A percentile compares a stretch with the other conserved stretches of the same genome.
These are phyloP conservation scores for Podospora appendiculata DNA, from an alignment of 495 filamentous ascomycete genomes.

Conservation along the genomic window DNA sequence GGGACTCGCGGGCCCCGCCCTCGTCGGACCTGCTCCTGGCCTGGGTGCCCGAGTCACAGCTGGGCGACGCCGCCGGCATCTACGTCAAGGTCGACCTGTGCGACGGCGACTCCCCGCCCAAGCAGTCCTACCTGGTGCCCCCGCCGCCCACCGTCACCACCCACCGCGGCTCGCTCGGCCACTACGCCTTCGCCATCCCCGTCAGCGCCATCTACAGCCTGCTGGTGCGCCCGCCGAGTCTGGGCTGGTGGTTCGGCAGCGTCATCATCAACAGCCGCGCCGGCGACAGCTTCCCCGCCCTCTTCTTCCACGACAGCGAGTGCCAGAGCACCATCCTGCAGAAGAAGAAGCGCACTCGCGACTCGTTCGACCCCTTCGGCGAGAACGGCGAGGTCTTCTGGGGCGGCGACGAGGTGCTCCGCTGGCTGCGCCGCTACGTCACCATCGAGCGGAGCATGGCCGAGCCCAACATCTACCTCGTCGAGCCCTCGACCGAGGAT, in stretches of 20 bases:
- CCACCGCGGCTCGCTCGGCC: constrained; percentile 60
- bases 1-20: constrained; percentile 24
- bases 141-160: constrained; percentile 78
- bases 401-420: constrained; percentile 92
- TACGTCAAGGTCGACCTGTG: constrained; percentile 93
- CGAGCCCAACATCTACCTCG: constrained; percentile 81
- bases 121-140: constrained; percentile 84
- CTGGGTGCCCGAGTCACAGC: constrained; percentile 86
- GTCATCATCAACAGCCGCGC: constrained; percentile 83
- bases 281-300: constrained; percentile 85
- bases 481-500: constrained; percentile 82
- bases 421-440: constrained; percentile 83
- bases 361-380: constrained; percentile 85
- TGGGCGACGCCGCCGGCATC: constrained; percentile 77
- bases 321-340: constrained; percentile 93
- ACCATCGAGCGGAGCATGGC: constrained; percentile 71
- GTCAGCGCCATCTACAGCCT: constrained; percentile 84
- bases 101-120: constrained; percentile 71
- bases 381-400: constrained; percentile 84
- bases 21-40: constrained; percentile 74
- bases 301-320: constrained; percentile 97
- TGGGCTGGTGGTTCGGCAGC: constrained; percentile 98
- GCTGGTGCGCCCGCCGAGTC: constrained; percentile 81
- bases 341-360: constrained; percentile 73
- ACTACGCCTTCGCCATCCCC: constrained; percentile 89